Conservation (phyloP, 495 filamentous ascomycete species). For the Daldinia loculata region DNA sequence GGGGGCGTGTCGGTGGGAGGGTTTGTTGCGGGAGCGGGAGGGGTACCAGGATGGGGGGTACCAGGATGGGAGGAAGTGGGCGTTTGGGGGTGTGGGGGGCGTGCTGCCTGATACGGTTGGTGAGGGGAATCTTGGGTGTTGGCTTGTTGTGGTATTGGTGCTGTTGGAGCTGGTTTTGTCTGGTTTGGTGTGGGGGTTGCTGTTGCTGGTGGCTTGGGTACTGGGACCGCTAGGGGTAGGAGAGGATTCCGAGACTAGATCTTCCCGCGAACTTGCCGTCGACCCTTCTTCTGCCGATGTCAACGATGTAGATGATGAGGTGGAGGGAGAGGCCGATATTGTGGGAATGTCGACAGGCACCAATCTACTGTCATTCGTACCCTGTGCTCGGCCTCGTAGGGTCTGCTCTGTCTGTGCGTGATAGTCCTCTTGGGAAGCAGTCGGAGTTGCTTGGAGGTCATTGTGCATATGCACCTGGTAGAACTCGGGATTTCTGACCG, state of each 20-base stretch:
- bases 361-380: not conserved
- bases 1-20: not conserved
- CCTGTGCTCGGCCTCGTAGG: not conserved
- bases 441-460: not conserved
- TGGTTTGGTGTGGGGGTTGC: not conserved
- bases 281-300: not conserved
- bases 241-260: not conserved
- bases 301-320: conserved; percentile 2
- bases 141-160: not conserved
- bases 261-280: not conserved
- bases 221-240: too few relatives aligned
- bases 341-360: not conserved
- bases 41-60: not conserved
- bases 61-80: not conserved
- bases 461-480: conserved; percentile 46
- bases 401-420: not conserved
- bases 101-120: too few relatives aligned
- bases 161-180: not conserved
- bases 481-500: conserved; percentile 36
- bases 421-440: not conserved
- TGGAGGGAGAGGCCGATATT: not conserved
- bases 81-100: too few relatives aligned
- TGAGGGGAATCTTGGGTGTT: not conserved
- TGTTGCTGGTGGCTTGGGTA: not conserved
- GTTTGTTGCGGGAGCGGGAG: not conserved